These are phyloP conservation scores for Stachybotrys chartarum DNA, from an alignment of 2,329 filamentous ascomycete species.

Conservation along the genomic window DNA sequence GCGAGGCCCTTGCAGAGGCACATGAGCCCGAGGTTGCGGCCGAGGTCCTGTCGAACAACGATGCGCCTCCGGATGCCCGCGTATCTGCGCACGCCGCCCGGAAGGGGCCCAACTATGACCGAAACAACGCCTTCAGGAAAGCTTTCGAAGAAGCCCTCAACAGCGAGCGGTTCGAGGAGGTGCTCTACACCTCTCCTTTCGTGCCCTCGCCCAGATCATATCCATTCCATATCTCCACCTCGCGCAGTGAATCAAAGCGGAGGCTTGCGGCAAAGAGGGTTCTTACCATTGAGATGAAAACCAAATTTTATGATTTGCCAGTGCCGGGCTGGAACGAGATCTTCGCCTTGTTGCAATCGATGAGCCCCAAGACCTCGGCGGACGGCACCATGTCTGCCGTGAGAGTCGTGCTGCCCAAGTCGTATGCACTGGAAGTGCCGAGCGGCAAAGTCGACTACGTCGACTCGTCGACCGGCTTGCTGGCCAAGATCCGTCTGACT, in stretches of 20 bases:
- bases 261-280: background rate
- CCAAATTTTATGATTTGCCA: background rate
- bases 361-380: constrained; percentile 13
- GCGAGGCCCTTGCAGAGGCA: too few relatives aligned
- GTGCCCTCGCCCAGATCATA: constrained; percentile 2
- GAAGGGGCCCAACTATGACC: background rate
- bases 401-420: constrained; percentile 25
- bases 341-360: constrained; percentile 23
- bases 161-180: background rate
- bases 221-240: constrained; percentile 1
- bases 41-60: too few relatives aligned
- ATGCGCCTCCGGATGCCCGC: too few relatives aligned
- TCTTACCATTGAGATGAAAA: background rate
- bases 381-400: constrained; percentile 27
- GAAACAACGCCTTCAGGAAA: background rate
- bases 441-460: constrained; percentile 25
- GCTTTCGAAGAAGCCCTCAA: background rate
- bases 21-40: too few relatives aligned
- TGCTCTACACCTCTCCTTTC: constrained; percentile 2
- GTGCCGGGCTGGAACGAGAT: constrained; percentile 31
- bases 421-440: constrained; percentile 24
- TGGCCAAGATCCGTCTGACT: constrained; percentile 23
- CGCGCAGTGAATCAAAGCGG: background rate
- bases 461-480: constrained; percentile 24
- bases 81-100: background rate